A percentile compares a stretch with the other conserved stretches of the same genome.
Conservation (phyloP, 768 basidiomycete species). For the Pholiota conissans region DNA sequence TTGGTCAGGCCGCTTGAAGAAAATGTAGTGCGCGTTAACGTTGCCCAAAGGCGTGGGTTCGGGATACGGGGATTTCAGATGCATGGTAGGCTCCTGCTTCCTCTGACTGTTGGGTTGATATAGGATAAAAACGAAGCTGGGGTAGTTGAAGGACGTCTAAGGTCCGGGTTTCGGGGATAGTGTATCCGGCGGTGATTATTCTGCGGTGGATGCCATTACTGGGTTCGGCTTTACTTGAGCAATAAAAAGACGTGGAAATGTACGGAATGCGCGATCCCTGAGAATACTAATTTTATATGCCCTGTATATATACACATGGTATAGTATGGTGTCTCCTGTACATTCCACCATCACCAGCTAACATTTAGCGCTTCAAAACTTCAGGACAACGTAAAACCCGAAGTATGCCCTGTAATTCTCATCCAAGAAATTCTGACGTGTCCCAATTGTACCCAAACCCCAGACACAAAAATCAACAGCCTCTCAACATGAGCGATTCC, state of each 20-base stretch:
- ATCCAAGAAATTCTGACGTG: neutral
- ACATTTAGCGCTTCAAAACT: no score
- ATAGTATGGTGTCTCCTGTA: no score
- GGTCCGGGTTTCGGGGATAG: neutral
- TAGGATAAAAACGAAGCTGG: neutral
- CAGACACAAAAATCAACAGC: neutral
- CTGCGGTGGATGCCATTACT: no score
- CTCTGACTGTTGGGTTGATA: neutral
- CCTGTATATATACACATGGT: no score
- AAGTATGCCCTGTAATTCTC: neutral
- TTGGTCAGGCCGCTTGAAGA: slow-evolving; percentile 57
- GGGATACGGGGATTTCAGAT: slow-evolving; percentile 58
- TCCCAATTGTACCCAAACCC: no score
- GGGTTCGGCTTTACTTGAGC: neutral
- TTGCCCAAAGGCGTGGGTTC: slow-evolving; percentile 48
- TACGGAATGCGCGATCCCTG: no score
- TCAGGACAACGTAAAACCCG: neutral
- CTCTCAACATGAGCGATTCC: neutral
- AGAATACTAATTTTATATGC: no score
- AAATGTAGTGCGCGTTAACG: slow-evolving; percentile 52
- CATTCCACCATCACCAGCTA: no score
- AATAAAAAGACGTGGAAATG: neutral
- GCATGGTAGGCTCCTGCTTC: slow-evolving; percentile 41
- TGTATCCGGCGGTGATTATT: neutral
- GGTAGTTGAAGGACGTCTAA: neutral